These are phyloP conservation scores for Chaetomium globosum DNA, from an alignment of 2,329 filamentous ascomycete species.

Conservation along the genomic window DNA sequence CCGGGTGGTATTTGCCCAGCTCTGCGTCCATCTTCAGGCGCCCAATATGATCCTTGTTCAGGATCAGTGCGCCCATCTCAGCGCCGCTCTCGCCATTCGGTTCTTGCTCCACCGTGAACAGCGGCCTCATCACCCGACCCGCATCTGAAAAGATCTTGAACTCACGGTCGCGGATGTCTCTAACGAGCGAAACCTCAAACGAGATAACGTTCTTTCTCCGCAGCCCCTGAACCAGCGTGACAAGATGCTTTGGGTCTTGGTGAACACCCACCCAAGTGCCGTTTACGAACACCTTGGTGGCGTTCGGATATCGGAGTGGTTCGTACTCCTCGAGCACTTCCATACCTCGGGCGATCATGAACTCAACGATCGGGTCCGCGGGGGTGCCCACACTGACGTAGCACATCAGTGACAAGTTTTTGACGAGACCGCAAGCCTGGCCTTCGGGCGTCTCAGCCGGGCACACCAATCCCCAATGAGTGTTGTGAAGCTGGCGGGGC, in stretches of 20 bases:
- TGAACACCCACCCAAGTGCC: conserved; percentile 98
- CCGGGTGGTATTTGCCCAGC: conserved; percentile 59
- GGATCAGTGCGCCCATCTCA: conserved; percentile 69
- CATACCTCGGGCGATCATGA: conserved; percentile 95
- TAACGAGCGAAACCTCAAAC: conserved; percentile 89
- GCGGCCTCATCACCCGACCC: conserved; percentile 87
- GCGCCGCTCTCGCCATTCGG: conserved; percentile 66
- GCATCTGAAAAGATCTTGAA: conserved; percentile 99
- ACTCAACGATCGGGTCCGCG: conserved; percentile 86
- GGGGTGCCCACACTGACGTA: conserved; percentile 95
- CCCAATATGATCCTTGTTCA: conserved; percentile 80
- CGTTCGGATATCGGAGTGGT: conserved; percentile 79
- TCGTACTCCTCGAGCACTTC: conserved; percentile 96
- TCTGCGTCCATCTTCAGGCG: conserved; percentile 74
- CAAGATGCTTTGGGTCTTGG: conserved; percentile 82
- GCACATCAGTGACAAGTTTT: conserved; percentile 97
- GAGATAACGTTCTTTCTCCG: conserved; percentile 82
- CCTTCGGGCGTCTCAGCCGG: conserved; percentile 97
- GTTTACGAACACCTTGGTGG: conserved; percentile 97
- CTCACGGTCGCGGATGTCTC: conserved; percentile 94
- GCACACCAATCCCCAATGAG: conserved; percentile 96
- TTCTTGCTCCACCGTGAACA: conserved; percentile 92
- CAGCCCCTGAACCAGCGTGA: conserved; percentile 74
- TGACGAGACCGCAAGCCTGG: conserved; percentile 96
- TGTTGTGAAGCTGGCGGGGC: conserved; percentile 96